Evolutionary conservation across 768 basidiomycete genomes (phyloP), one percentile per base, ranked within the genome.

Genomic region (Xerocomellus intermedius): DNA sequence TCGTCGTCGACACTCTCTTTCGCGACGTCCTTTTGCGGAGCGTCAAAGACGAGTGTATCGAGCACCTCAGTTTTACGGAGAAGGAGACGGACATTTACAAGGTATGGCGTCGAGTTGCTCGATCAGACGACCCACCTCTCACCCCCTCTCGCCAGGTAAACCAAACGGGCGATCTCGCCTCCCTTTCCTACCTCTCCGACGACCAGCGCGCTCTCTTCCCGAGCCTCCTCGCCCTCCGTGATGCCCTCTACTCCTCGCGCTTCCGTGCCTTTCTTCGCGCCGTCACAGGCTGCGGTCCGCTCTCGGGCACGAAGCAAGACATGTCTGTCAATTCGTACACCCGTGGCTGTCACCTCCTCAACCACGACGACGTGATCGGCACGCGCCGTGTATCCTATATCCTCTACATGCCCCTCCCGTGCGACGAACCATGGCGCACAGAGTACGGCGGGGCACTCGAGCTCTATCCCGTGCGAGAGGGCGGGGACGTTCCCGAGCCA

Each of bases 61-160:
- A 76, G 48, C 83, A 93, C 65, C 80, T 95, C 57, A 86, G 79
- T 69, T 94, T 95, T 69, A 82, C 88, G 4, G 87, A 94, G 75
- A 98, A 97, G 75, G 91, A 98, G 78, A 98, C 96, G 3, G 96
- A 98, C 67, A 98, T 98, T 61, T 98, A 98, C 83, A 94, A 91
- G 85, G 91, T 89, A 56, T 55, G 75, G 5, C n/a, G 41, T 21
- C 8, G 28, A 36, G n/a, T 32, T 21, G 6, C 14, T 16, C n/a
- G 17, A 35, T 30, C 33, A 13, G 42, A 26, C 17, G 21, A 42
- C 42, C 22, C 39, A 8, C 26, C 19, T 32, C 47, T 54, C n/a
- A 56, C 52, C 55, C 52, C 2, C 38, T 24, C 28, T 32, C 21
- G 38, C 41, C 62, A 98, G 95, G 89, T 98, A 64, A 88, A 94